These are phyloP conservation scores for Coniochaeta hoffmannii DNA, from an alignment of 2,329 filamentous ascomycete species.

Conservation along the genomic window DNA sequence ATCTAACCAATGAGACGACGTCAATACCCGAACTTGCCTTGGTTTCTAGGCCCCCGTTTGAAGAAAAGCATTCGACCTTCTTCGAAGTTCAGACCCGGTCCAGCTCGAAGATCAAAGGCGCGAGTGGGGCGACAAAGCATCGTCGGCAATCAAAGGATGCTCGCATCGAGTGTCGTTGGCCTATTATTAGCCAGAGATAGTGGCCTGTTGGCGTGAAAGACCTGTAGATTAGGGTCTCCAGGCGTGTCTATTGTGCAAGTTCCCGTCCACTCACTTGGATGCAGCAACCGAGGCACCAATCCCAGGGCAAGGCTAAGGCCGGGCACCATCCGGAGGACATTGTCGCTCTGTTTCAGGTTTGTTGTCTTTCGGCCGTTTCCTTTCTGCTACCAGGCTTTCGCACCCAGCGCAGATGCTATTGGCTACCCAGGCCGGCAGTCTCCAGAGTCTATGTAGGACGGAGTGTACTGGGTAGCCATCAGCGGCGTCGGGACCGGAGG, in stretches of 20 bases:
- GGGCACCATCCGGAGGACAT: conserved; percentile 3
- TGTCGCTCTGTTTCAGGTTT: conserved; percentile 19
- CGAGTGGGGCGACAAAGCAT: background rate
- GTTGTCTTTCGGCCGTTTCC: conserved; percentile 19
- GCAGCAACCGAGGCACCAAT: conserved; percentile 18
- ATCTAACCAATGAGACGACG: background rate
- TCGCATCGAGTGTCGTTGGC: background rate
- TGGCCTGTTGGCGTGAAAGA: background rate
- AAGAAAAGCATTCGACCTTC: background rate
- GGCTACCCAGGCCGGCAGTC: background rate
- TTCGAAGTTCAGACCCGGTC: background rate
- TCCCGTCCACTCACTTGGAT: conserved; percentile 27
- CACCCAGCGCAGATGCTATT: conserved; percentile 4
- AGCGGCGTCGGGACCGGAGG: background rate
- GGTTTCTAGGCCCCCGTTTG: background rate
- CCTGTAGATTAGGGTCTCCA: conserved; percentile 5
- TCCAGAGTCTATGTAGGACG: background rate
- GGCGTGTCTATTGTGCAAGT: conserved; percentile 26
- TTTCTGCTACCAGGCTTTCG: conserved; percentile 7
- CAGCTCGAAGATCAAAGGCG: background rate
- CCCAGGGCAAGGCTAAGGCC: conserved; percentile 8
- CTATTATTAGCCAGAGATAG: background rate
- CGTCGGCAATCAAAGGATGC: background rate
- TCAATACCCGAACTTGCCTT: background rate
- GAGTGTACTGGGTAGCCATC: background rate